Evolutionary conservation across 352 stramenopile species (phyloP).

Genomic region (Globisporangium okanoganense): DNA sequence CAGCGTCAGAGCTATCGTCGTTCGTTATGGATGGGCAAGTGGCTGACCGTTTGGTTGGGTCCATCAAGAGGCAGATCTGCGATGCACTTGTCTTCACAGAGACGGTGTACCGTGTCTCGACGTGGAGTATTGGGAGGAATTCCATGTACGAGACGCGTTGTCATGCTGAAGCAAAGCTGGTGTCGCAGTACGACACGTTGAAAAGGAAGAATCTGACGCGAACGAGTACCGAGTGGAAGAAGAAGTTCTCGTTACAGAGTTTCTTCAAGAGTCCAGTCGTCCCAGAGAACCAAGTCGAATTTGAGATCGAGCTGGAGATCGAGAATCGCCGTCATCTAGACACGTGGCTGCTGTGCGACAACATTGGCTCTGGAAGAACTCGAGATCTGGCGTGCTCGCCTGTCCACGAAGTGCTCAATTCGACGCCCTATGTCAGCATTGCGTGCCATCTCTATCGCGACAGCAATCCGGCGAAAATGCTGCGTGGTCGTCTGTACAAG

Average conservation of each 20-base stretch:
- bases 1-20: conserved; percentile 31
- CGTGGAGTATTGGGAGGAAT: conserved; percentile 63
- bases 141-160: conserved; percentile 60
- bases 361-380: conserved; percentile 59
- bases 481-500: conserved; percentile 65
- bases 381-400: conserved; percentile 57
- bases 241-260: conserved; percentile 70
- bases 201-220: conserved; percentile 39
- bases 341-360: conserved; percentile 66
- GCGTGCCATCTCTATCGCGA: conserved; percentile 60
- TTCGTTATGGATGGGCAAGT: conserved; percentile 28
- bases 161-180: conserved; percentile 43
- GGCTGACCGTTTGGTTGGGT: conserved; percentile 28
- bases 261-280: conserved; percentile 66
- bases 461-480: conserved; percentile 24
- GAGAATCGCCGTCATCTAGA: conserved; percentile 49
- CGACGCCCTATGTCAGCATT: conserved; percentile 61
- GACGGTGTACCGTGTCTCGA: conserved; percentile 48
- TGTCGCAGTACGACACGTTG: conserved; percentile 36
- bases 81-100: conserved; percentile 71
- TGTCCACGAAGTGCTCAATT: conserved; percentile 59
- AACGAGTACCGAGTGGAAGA: conserved; percentile 68
- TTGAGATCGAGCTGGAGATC: conserved; percentile 52
- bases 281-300: conserved; percentile 66
- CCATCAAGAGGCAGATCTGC: conserved; percentile 41